Base-by-base conservation (phyloP, 192 early-diverging fungal species). In the Phlyctochytrium planicorne region DNA sequence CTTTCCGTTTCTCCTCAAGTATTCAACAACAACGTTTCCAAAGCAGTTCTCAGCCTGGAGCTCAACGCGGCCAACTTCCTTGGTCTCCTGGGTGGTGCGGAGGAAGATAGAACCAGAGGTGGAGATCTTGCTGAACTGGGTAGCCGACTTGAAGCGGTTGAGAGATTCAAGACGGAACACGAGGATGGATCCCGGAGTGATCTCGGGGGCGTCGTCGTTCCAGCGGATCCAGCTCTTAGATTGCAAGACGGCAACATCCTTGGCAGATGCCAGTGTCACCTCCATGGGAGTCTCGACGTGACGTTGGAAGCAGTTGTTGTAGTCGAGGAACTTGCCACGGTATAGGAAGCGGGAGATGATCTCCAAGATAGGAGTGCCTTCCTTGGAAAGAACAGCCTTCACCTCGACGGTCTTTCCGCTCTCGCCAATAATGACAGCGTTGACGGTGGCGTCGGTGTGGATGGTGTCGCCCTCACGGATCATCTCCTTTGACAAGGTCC, bases 371-470 rank as follows among this genome's bases (percentile, higher is more conserved):
- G 91, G 87, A 74, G 88, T 83, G 70, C 83, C 81, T 20, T 32
- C 76, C 56, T 63, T 64, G n/a, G 57, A 66, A 30, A 95, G 80
- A 27, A 85, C 77, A 30, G 91, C 91, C 84, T 89, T 89, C 79
- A 97, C 93, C 71, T 91, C 89, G 53, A 95, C 89, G 70, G 90
- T 83, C 85, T 97, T 97, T 62, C 95, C 95, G 65, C 91, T 83
- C 57, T 95, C 93, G 68, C 81, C 90, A 77, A 93, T 95, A 65
- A 89, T 80, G 50, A 97, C 90, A 24, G 92, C 91, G 60, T 92
- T 88, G 63, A 97, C 87, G 60, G 87, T 82, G 27, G 93, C 91
- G 72, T 83, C 83, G 65, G 93, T 93, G 67, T 88, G 84, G 37
- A 97, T 91, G 52, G 85, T 75, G 74, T 97, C 95, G 57, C 94